Evolutionary conservation across 257 asterid species (phyloP), one percentile per base, ranked within the genome.

Genomic region (Agastache rugosa): DNA sequence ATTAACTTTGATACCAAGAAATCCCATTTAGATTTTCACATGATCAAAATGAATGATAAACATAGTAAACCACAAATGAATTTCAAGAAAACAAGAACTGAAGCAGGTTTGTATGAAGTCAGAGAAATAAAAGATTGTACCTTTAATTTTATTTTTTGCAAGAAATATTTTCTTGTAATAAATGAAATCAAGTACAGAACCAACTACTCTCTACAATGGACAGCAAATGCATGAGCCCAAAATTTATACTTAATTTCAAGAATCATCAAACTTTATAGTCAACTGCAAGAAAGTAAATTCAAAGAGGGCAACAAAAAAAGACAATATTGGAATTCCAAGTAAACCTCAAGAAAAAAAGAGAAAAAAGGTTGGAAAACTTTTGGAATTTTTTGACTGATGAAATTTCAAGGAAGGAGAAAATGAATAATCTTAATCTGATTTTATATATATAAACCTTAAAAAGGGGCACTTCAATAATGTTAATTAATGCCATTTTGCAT

Each of bases 361-460:
- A 22, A 56, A 56, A 22, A 16, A 0, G 8, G n/a, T 54, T 60
- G 20, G 73, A 67, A 69, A 47, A 15, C 34, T 45, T 55, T 39
- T 63, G 61, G 68, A 72, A 67, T 44, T 47, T 54, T 37, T 77
- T 42, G 71, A 69, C 64, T 59, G 19, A 63, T 50, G 87, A 81
- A 85, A 77, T 31, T 35, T 19, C 50, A n/a, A 20, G 82, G 82
- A 81, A 76, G 69, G 69, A 25, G 37, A 17, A 37, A 11, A 23
- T 16, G 55, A 5, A 31, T 22, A 16, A 11, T 12, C 16, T 11
- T 27, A 42, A 17, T 29, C 11, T 61, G 29, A 58, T 41, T 42
- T 71, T 31, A n/a, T n/a, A n/a, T 39, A 10, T 22, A 14, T n/a
- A 47, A 6, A 8, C 47, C 15, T 15, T 15, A 19, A 71, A 72